Conservation (phyloP, 306 rosid genomes). For the Macrotyloma uniflorum region DNA sequence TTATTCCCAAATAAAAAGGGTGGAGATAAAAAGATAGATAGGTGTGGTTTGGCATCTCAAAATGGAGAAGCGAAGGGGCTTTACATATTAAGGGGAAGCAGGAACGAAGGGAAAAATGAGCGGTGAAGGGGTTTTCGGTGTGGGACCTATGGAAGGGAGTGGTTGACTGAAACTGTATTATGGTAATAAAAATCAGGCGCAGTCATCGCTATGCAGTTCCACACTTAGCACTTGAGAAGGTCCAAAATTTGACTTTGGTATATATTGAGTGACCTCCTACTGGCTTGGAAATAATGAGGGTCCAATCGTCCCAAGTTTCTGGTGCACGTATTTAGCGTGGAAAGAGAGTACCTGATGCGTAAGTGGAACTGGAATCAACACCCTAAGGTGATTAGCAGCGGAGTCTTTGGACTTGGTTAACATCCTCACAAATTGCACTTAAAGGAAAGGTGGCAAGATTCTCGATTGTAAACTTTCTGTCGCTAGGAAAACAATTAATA, state of each 20-base stretch:
- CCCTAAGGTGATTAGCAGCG: slow-evolving; percentile 35
- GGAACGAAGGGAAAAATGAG: slow-evolving; percentile 50
- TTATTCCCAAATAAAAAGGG: slow-evolving; percentile 44
- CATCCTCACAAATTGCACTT: slow-evolving; percentile 53
- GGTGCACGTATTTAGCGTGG: slow-evolving; percentile 31
- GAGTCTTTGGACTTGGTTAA: slow-evolving; percentile 33
- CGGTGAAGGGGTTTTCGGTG: slow-evolving; percentile 58
- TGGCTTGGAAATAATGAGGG: slow-evolving; percentile 28
- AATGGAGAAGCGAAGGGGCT: slow-evolving; percentile 37
- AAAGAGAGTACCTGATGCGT: slow-evolving; percentile 6
- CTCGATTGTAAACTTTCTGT: slow-evolving; percentile 23
- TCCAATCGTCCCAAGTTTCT: slow-evolving; percentile 26
- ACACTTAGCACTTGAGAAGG: neutral
- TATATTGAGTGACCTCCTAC: neutral
- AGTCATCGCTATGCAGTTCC: slow-evolving; percentile 39
- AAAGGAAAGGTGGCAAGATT: slow-evolving; percentile 44
- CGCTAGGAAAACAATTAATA: slow-evolving; percentile 37
- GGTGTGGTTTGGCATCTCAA: slow-evolving; percentile 59
- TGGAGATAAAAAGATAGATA: slow-evolving; percentile 48
- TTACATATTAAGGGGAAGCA: slow-evolving; percentile 39
- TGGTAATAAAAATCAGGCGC: slow-evolving; percentile 48
- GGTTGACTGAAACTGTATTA: slow-evolving; percentile 54
- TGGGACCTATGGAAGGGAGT: slow-evolving; percentile 54
- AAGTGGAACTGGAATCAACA: slow-evolving; percentile 46
- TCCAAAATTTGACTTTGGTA: slow-evolving; percentile 34